Percentiles rank a stretch among this genome's conserved stretches.
These are phyloP conservation scores for Domatiomyces globalis DNA, from an alignment of 2,329 filamentous ascomycete species.

Conservation along the genomic window DNA sequence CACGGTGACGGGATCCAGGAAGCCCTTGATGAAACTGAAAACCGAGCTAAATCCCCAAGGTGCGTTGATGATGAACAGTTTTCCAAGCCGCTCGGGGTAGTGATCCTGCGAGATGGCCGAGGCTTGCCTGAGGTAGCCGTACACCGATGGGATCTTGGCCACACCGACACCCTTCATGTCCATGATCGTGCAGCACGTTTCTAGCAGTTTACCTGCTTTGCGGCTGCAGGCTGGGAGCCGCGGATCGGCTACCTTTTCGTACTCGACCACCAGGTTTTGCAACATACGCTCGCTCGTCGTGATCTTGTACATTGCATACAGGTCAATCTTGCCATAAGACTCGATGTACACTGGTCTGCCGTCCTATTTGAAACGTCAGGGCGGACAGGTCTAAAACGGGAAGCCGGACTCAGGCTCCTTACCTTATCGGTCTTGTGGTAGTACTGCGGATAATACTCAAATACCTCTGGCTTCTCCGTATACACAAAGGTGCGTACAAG, in stretches of 20 bases:
- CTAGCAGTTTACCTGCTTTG: conserved; percentile 74
- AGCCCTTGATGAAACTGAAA: conserved; percentile 78
- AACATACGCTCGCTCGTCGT: conserved; percentile 88
- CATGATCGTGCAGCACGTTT: conserved; percentile 98
- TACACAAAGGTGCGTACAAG: conserved; percentile 72
- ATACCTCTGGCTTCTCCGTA: conserved; percentile 67
- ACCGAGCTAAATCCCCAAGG: conserved; percentile 86
- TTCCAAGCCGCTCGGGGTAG: conserved; percentile 93
- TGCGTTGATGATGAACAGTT: conserved; percentile 95
- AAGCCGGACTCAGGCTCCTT: no score
- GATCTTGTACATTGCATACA: conserved; percentile 82
- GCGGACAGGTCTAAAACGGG: neutral
- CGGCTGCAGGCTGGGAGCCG: conserved; percentile 90
- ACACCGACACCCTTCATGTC: conserved; percentile 91
- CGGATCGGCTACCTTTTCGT: conserved; percentile 89
- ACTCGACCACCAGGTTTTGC: conserved; percentile 90
- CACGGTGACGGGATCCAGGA: conserved; percentile 92
- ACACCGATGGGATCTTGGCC: conserved; percentile 66
- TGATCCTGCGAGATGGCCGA: conserved; percentile 94
- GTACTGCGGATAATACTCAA: conserved; percentile 92
- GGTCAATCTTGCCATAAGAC: conserved; percentile 83
- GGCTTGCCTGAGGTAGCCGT: conserved; percentile 72
- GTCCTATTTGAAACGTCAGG: conserved; percentile 45
- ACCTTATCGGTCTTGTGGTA: conserved; percentile 70
- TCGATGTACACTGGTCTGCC: conserved; percentile 96